phyloP scores from a whole-genome alignment of 345 rosid genomes.

The Ricinus communis region DNA sequence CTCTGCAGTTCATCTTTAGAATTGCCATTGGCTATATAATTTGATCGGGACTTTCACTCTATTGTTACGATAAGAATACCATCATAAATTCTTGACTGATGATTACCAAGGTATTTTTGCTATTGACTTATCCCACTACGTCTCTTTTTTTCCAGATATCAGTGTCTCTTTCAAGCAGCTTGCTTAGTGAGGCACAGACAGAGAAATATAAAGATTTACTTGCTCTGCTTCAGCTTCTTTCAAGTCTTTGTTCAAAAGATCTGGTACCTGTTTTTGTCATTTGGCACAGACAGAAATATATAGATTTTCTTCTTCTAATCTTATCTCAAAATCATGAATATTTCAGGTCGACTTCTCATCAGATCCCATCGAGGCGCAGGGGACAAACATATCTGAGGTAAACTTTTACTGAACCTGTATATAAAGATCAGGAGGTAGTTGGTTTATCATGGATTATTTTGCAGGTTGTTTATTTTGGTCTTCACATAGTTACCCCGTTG shows the following conservation, averaged over 20 bases:
- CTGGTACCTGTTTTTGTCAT: slow-evolving; percentile 52
- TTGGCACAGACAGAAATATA: too few relatives aligned
- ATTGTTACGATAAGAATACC: not conserved
- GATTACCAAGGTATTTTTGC: not conserved
- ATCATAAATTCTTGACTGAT: not conserved
- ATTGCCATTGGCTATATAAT: not conserved
- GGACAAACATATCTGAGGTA: slow-evolving; percentile 87
- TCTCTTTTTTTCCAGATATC: slow-evolving; percentile 51
- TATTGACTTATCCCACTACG: not conserved
- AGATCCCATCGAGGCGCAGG: slow-evolving; percentile 64
- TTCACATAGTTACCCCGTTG: slow-evolving; percentile 84
- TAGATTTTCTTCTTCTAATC: too few relatives aligned
- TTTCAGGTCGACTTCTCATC: slow-evolving; percentile 89
- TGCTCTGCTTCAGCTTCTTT: slow-evolving; percentile 96
- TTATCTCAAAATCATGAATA: not conserved
- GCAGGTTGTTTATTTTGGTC: slow-evolving; percentile 93
- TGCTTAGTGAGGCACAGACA: slow-evolving; percentile 75
- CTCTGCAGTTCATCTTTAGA: too few relatives aligned
- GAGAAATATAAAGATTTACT: slow-evolving; percentile 91
- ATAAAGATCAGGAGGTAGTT: slow-evolving; percentile 15
- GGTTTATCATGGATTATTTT: slow-evolving; percentile 39
- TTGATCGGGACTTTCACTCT: not conserved
- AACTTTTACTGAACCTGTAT: slow-evolving; percentile 16
- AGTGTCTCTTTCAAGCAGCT: slow-evolving; percentile 68
- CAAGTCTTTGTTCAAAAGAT: slow-evolving; percentile 91